phyloP scores from a whole-genome alignment of 31 red algal genomes.

The Asparagopsis taxiformis region DNA sequence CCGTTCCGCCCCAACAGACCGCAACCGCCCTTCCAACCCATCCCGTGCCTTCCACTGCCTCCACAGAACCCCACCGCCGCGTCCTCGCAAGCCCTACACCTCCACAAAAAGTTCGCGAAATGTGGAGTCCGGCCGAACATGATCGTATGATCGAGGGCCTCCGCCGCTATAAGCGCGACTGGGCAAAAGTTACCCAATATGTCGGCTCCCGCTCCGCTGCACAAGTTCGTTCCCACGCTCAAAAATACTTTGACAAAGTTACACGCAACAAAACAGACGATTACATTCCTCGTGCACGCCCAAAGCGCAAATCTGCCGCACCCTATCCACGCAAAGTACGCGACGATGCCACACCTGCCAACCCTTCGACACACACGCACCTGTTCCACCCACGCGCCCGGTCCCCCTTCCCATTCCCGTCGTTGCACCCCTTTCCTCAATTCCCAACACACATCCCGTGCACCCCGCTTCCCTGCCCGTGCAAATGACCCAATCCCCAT shows the following conservation, averaged over 20 bases:
- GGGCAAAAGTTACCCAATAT: constrained; percentile 79
- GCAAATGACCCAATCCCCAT: constrained; percentile 5
- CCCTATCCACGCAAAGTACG: constrained; percentile 60
- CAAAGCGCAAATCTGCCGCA: constrained; percentile 65
- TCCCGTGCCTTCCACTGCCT: background rate
- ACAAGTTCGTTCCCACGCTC: constrained; percentile 93
- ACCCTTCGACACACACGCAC: background rate
- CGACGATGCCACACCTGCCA: constrained; percentile 2
- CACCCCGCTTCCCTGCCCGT: background rate
- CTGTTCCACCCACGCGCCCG: background rate
- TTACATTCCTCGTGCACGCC: constrained; percentile 80
- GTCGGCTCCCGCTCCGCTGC: constrained; percentile 82
- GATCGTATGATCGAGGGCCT: constrained; percentile 88
- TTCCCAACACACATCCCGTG: background rate
- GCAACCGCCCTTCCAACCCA: no score
- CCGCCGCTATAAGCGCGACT: constrained; percentile 82
- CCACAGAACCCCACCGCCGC: constrained; percentile 20
- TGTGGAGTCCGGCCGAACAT: constrained; percentile 88
- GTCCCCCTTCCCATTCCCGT: background rate
- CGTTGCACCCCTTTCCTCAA: background rate
- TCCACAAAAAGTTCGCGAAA: constrained; percentile 86
- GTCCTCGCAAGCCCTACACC: constrained; percentile 90
- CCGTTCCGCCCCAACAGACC: constrained; percentile 6
- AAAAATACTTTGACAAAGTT: constrained; percentile 95
- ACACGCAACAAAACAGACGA: constrained; percentile 76